Base-by-base conservation (phyloP, 106 monocot genomes). In the Dactylorhiza incarnata region DNA sequence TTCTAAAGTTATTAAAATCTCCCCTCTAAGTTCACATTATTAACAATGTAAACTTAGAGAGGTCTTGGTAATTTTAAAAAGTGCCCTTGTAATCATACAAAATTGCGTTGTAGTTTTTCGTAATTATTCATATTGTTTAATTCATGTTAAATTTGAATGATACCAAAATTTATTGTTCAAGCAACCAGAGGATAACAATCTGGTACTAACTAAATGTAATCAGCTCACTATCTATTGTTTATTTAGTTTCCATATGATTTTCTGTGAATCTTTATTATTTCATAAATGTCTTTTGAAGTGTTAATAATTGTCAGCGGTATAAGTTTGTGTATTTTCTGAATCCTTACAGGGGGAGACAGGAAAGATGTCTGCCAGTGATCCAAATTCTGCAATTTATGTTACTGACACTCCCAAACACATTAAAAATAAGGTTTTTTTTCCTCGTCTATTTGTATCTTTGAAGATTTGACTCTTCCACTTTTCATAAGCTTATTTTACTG, bases 361-460 rank as follows among this genome's bases (percentile, higher is more conserved):
- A 73, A 99, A 99, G 72, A 94, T 99, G 97, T 99, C 97, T 49
- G 94, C 97, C 37, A 99, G 97, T 86, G 97, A 99, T 82, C 86
- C 97, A 73, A 91, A 94, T 82, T 97, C 97, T 66, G 97, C 97
- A 71, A 99, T 99, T 80, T 99, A 99, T 84, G 97, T 99, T 54
- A 99, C 94, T 53, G 94, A 99, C 83, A 82, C 89, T 6, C 68
- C 89, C 14, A 94, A 94, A 84, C 91, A 89, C 49, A 99, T 99
- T 77, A 94, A 99, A 75, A 94, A 86, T 75, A 99, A 99, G 97
- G 97, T 94, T 78, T 25, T 62, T 23, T 61, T 48, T 73, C n/a
- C 3, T 62, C 10, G 37, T 53, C 25, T 65, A 7, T 73, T 8
- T 51, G 1, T 72, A 11, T 17, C 9, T 24, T 49, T 24, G 5